phyloP scores from a whole-genome alignment of 1,284 basidiomycete genomes.

The Sutorius eximius region DNA sequence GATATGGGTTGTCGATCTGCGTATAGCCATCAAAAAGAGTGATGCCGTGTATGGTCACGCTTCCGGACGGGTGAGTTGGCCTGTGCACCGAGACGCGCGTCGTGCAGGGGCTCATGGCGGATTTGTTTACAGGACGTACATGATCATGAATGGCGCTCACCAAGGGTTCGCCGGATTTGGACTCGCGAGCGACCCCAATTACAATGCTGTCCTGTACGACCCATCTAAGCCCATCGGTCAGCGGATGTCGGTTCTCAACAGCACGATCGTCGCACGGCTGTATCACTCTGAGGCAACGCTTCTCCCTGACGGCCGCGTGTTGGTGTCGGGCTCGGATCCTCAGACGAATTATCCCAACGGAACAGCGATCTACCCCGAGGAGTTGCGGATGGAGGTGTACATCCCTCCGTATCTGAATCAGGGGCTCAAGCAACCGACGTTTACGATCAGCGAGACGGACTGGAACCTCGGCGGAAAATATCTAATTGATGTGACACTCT shows the following conservation, averaged over 20 bases:
- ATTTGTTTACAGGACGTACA: conserved; percentile 44
- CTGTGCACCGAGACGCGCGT: no score
- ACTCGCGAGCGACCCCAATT: conserved; percentile 62
- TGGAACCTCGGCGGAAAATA: conserved; percentile 57
- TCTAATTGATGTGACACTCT: conserved; percentile 52
- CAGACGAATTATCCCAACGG: conserved; percentile 45
- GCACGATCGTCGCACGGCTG: conserved; percentile 75
- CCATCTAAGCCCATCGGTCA: conserved; percentile 57
- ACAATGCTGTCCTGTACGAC: conserved; percentile 67
- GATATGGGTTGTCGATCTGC: not conserved
- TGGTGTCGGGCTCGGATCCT: conserved; percentile 75
- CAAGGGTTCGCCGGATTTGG: conserved; percentile 76
- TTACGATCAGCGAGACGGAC: conserved; percentile 56
- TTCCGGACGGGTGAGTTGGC: conserved; percentile 49
- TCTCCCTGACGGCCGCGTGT: conserved; percentile 66
- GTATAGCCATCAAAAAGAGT: conserved; percentile 70
- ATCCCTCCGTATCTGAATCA: conserved; percentile 69
- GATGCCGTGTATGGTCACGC: conserved; percentile 68
- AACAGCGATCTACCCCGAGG: conserved; percentile 53
- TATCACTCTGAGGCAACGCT: conserved; percentile 81
- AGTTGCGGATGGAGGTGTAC: conserved; percentile 76
- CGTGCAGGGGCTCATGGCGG: not conserved
- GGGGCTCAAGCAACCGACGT: conserved; percentile 58
- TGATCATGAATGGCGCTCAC: conserved; percentile 67
- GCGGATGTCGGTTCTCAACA: conserved; percentile 64